Evolutionary conservation across 2,329 filamentous ascomycete genomes (phyloP).

Genomic region (Ploettnerulaceae sp.): DNA sequence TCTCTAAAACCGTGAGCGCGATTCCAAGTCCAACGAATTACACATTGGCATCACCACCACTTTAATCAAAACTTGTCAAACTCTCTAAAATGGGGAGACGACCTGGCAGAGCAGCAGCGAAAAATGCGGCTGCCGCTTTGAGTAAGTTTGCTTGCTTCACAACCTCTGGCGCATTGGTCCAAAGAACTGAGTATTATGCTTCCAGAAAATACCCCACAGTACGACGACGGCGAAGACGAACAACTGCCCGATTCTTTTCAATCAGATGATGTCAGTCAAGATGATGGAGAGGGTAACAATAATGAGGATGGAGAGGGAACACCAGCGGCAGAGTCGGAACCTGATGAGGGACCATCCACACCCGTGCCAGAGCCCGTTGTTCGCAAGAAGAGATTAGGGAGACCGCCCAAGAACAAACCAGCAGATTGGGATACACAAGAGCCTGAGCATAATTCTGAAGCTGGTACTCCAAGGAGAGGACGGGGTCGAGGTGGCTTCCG

Average conservation of each 20-base stretch:
- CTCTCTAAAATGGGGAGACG: conserved; percentile 38
- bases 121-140: conserved; percentile 48
- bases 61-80: neutral
- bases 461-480: conserved; percentile 48
- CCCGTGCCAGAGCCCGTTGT: conserved; percentile 49
- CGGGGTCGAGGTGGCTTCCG: conserved; percentile 56
- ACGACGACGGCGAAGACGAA: conserved; percentile 43
- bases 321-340: conserved; percentile 45
- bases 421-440: conserved; percentile 67
- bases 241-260: conserved; percentile 38
- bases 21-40: neutral
- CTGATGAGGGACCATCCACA: conserved; percentile 37
- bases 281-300: conserved; percentile 40
- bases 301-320: conserved; percentile 44
- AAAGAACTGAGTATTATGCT: conserved; percentile 5
- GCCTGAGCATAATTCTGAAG: conserved; percentile 43
- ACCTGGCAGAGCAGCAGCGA: conserved; percentile 50
- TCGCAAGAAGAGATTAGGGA: conserved; percentile 70
- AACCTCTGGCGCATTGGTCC: conserved; percentile 19
- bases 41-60: neutral
- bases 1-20: too few species aligned
- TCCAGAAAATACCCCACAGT: conserved; percentile 46
- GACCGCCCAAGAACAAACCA: conserved; percentile 79
- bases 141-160: conserved; percentile 38
- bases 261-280: conserved; percentile 29